Base-by-base conservation (phyloP, 805 yeast genomes). In the Brettanomyces nanus region DNA sequence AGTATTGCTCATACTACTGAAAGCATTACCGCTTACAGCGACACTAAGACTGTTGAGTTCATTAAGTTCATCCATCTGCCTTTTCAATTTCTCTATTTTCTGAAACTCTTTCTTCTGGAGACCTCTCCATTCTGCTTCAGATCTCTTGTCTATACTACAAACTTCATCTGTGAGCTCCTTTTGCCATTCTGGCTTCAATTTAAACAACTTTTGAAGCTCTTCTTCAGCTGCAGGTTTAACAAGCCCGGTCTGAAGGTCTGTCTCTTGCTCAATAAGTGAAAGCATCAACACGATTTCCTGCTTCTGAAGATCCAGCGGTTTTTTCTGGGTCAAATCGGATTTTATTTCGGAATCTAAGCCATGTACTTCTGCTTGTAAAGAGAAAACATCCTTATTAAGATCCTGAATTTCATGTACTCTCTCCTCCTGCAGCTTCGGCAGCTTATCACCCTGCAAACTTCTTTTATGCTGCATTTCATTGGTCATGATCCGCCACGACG, bases 91-190 rank as follows among this genome's bases (percentile, higher is more conserved):
- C 17, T 53, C 47, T 37, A 61, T 53, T 27, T 56, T 51, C 10
- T 48, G 44, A 22, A 53, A 60, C 39, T 64, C 69, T 26, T 54
- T 52, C 40, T 62, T 64, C 38, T 62, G 68, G 25, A 55, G 48
- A 2, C 63, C 60, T 45, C 64, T 56, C 69, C 68, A 65, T 37
- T 55, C 58, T 3, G 64, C 56, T 37, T 65, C 69, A 6, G 58
- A 42, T 28, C 47, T 52, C 17, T 59, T 50, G 43, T 66, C 71
- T 6, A 46, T 42, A 13, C 45, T 46, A 1, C 49, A 31, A 6
- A 62, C 40, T 26, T 64, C 63, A 5, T 42, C 34, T 17, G 42
- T 46, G 18, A 66, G 23, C 15, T 54, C 54, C 19, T 40, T 45
- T 36, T 53, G 51, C 63, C 63, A 60, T 23, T 51, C 54, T 6